A percentile compares a stretch with the other conserved stretches of the same genome.
phyloP scores from a whole-genome alignment of 2,329 filamentous ascomycete genomes.

The Fusarium sp. region DNA sequence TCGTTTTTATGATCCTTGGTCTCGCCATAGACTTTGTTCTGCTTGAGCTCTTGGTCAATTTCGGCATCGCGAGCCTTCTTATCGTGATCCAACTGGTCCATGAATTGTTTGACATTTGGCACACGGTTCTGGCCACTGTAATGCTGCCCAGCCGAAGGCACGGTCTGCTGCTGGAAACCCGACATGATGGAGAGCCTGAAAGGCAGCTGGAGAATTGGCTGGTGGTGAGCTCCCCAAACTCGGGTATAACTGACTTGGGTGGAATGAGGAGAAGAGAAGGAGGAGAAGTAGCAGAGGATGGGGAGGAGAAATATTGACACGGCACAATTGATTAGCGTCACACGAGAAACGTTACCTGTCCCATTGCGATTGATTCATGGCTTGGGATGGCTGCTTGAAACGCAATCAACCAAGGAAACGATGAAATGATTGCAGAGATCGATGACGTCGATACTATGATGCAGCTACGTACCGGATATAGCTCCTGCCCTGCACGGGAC shows the following conservation, averaged over 20 bases:
- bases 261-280: too few relatives aligned
- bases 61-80: conserved; percentile 78
- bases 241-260: background rate
- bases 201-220: conserved; percentile 9
- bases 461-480: conserved; percentile 16
- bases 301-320: conserved; percentile 25
- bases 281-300: background rate
- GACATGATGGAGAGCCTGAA: conserved; percentile 41
- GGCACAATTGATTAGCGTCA: conserved; percentile 26
- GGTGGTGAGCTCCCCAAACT: conserved; percentile 20
- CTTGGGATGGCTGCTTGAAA: conserved; percentile 27
- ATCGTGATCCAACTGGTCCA: conserved; percentile 79
- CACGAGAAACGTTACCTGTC: conserved; percentile 19
- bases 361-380: conserved; percentile 31
- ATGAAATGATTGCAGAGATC: conserved; percentile 29
- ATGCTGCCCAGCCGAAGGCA: conserved; percentile 66
- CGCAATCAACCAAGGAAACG: conserved; percentile 32
- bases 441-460: conserved; percentile 38
- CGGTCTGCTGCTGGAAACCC: conserved; percentile 52
- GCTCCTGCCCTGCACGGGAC: conserved; percentile 9
- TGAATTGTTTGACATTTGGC: conserved; percentile 86
- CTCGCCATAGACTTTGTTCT: conserved; percentile 50
- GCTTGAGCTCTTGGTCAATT: conserved; percentile 67
- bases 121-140: conserved; percentile 87
- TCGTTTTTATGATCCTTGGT: conserved; percentile 55